Evolutionary conservation across 1,139 yeast species (phyloP), one percentile per base, ranked within the genome.

Genomic region (Geotrichum cucujoidarum): DNA sequence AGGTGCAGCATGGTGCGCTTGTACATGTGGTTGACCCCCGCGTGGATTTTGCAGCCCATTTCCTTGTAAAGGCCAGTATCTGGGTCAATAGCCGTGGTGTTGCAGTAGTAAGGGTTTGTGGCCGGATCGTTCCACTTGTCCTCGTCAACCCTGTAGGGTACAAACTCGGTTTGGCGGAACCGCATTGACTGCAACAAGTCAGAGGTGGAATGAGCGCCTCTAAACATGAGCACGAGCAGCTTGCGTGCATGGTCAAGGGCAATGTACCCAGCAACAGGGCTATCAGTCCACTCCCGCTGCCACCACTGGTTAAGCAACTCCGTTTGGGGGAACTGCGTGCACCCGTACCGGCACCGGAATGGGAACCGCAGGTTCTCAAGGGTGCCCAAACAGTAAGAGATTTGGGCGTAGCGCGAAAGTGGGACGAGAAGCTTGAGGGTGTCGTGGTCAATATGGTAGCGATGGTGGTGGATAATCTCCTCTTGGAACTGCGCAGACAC

Each of bases 171-270:
- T 11, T 31, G 46, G 6, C 44, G 14, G 10, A 42, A 30, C n/a
- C 24, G n/a, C 27, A 36, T 10, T 11, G 32, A 35, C 25, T 39
- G 71, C 17, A 71, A 53, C 80, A 84, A 76, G 57, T 82, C 90
- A 38, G 74, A 69, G 8, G 68, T 62, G 4, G 82, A 71, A 1
- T 78, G 69, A 0, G 84, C 77, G 2, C 88, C 87, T 62, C 85
- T 71, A 51, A 80, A 77, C 31, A 66, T 70, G 52, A 76, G 57
- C 48, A 73, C 50, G 27, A 81, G 63, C 53, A 69, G 60, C 49
- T 69, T 58, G 20, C 60, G 49, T 3, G 50, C 41, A 16, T 65
- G 60, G 56, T 80, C 79, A 5, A 72, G 56, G 1, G 76, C 80
- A 44, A 74, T 65, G 53, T 63, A 71, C 10, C 56, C 55, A 3